Conservation (phyloP, 23 red algal genomes). For the Pyropia haitanensis region DNA sequence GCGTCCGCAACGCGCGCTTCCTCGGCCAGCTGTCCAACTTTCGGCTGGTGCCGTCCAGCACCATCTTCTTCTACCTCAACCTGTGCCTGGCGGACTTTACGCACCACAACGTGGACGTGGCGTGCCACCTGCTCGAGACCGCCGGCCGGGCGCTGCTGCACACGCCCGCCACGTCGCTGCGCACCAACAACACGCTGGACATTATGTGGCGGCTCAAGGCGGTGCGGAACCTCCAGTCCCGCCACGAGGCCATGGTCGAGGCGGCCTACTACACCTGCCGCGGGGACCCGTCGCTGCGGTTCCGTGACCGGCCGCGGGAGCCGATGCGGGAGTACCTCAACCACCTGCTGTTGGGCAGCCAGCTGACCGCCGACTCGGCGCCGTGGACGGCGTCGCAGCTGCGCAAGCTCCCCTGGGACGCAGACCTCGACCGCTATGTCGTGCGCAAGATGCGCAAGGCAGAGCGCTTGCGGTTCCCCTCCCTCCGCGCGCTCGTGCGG, state of each 20-base stretch:
- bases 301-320: slow-evolving; percentile 36
- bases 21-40: slow-evolving; percentile 83
- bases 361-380: slow-evolving; percentile 26
- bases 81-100: slow-evolving; percentile 79
- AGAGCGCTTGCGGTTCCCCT: slow-evolving; percentile 46
- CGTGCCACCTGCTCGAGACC: slow-evolving; percentile 73
- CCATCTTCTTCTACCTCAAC: slow-evolving; percentile 51
- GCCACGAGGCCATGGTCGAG: slow-evolving; percentile 82
- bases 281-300: slow-evolving; percentile 18
- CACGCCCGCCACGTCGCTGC: slow-evolving; percentile 38
- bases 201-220: slow-evolving; percentile 81
- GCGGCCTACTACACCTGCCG: slow-evolving; percentile 54
- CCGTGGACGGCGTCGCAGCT: slow-evolving; percentile 63
- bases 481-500: neutral
- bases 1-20: slow-evolving; percentile 50
- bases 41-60: slow-evolving; percentile 28
- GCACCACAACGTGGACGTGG: slow-evolving; percentile 73
- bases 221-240: slow-evolving; percentile 67
- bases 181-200: slow-evolving; percentile 72
- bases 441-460: slow-evolving; percentile 70
- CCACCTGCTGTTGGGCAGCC: slow-evolving; percentile 40
- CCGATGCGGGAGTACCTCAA: slow-evolving; percentile 79
- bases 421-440: slow-evolving; percentile 68
- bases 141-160: slow-evolving; percentile 59
- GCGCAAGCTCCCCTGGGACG: slow-evolving; percentile 73